Conservation (phyloP, 495 filamentous ascomycete species). For the Melanomma pulvis-pyrius region DNA sequence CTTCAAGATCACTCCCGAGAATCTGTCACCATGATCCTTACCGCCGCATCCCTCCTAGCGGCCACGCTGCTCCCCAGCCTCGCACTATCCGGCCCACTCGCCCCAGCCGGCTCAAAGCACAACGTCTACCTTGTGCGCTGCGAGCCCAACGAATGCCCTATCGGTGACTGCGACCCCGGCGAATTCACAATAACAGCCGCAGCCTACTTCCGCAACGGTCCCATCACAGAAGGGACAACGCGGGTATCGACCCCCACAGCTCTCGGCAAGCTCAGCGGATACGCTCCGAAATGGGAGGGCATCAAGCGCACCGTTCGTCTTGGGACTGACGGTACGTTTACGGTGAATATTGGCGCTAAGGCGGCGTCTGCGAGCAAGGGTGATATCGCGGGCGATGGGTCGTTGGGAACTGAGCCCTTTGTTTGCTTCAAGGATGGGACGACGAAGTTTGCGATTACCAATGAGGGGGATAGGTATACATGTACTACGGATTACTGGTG, state of each 20-base stretch:
- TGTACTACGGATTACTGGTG: slow-evolving; percentile 30
- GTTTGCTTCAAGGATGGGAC: slow-evolving; percentile 27
- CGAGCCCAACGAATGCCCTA: slow-evolving; percentile 21
- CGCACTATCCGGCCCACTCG: slow-evolving; percentile 6
- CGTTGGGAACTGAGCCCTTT: slow-evolving; percentile 18
- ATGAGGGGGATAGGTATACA: slow-evolving; percentile 19
- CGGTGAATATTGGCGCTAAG: not conserved
- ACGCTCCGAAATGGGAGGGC: slow-evolving; percentile 12
- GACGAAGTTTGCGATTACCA: slow-evolving; percentile 23
- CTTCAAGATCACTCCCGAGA: not conserved
- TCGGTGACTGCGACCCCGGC: slow-evolving; percentile 20
- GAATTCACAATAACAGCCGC: slow-evolving; percentile 24
- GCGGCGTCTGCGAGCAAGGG: slow-evolving; percentile 1
- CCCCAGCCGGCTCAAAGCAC: slow-evolving; percentile 26
- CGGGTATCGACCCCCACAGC: not conserved
- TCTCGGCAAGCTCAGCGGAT: slow-evolving; percentile 3
- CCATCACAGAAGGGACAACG: not conserved
- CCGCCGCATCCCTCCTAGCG: not conserved
- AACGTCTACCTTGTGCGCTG: slow-evolving; percentile 28
- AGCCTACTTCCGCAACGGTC: slow-evolving; percentile 20
- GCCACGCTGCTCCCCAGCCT: not conserved
- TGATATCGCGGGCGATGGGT: slow-evolving; percentile 17
- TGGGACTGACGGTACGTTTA: slow-evolving; percentile 16
- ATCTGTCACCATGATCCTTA: slow-evolving; percentile 8
- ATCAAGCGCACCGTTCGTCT: slow-evolving; percentile 5